A percentile compares a stretch with the other conserved stretches of the same genome.
Conservation (phyloP, 2,329 filamentous ascomycete species). For the Tolypocladium capitatum region DNA sequence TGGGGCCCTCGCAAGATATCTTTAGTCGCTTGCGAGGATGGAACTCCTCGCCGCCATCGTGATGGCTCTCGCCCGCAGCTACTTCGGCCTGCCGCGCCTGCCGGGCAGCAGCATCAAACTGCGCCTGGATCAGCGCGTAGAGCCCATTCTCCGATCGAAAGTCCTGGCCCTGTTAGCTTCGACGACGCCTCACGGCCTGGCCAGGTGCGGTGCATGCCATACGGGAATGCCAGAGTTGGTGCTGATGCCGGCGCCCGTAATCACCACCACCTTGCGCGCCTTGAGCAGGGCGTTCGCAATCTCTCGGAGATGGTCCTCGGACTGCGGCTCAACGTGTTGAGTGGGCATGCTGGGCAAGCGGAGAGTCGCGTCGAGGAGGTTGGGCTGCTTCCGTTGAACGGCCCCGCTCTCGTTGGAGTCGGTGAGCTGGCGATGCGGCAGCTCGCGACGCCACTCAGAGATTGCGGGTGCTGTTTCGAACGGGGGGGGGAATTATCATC, state of each 20-base stretch:
- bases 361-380: not conserved
- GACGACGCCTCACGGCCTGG: not conserved
- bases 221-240: constrained; percentile 67
- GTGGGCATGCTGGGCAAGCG: constrained; percentile 38
- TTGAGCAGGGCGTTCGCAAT: constrained; percentile 52
- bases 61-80: constrained; percentile 10
- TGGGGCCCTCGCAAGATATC: constrained; percentile 12
- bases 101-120: constrained; percentile 42
- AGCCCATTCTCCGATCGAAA: constrained; percentile 61
- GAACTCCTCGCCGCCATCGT: constrained; percentile 7
- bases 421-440: not conserved
- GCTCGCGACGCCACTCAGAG: not conserved
- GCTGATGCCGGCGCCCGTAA: constrained; percentile 62
- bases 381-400: not conserved
- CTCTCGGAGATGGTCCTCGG: constrained; percentile 43
- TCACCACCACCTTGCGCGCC: constrained; percentile 55
- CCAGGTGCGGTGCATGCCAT: constrained; percentile 8
- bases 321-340: constrained; percentile 37
- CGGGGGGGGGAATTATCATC: not conserved
- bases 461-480: not conserved
- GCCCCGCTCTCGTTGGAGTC: not conserved
- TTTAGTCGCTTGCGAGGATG: constrained; percentile 20
- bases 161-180: constrained; percentile 32
- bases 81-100: constrained; percentile 16
- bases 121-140: constrained; percentile 57